Conservation (phyloP, 2,329 filamentous ascomycete species). For the Remersonia thermophila region DNA sequence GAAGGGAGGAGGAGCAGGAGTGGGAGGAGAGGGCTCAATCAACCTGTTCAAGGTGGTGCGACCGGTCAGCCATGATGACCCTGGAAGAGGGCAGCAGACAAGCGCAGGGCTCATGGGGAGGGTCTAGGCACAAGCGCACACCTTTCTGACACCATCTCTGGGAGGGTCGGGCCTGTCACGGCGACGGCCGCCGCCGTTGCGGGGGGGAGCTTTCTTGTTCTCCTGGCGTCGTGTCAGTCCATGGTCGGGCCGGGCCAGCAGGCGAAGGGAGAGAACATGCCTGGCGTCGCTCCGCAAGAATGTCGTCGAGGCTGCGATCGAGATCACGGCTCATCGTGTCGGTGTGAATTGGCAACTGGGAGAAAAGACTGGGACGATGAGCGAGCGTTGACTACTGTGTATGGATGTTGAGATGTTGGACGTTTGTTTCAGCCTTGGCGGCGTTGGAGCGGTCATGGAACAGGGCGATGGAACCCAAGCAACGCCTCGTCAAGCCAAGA, state of each 20-base stretch:
- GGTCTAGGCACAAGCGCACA: slow-evolving; percentile 25
- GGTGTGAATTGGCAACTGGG: neutral
- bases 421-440: slow-evolving; percentile 1
- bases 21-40: slow-evolving; percentile 22
- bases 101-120: slow-evolving; percentile 1
- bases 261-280: slow-evolving; percentile 12
- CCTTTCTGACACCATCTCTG: slow-evolving; percentile 86
- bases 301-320: slow-evolving; percentile 44
- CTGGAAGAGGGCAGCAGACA: slow-evolving; percentile 15
- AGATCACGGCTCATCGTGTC: slow-evolving; percentile 37
- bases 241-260: too few species aligned
- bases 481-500: too few species aligned
- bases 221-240: slow-evolving; percentile 10
- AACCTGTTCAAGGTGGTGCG: slow-evolving; percentile 11
- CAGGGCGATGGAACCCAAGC: too few species aligned
- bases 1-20: slow-evolving; percentile 17
- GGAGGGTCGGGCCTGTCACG: slow-evolving; percentile 39
- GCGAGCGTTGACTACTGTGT: neutral
- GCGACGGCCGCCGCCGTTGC: slow-evolving; percentile 17
- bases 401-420: neutral
- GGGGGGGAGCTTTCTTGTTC: slow-evolving; percentile 12
- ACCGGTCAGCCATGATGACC: too few species aligned
- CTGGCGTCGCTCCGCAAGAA: slow-evolving; percentile 35
- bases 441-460: too few species aligned
- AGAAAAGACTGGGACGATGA: too few species aligned